These are phyloP conservation scores for Oryza nivara DNA, from an alignment of 176 grass and related monocot species.

Conservation along the genomic window DNA sequence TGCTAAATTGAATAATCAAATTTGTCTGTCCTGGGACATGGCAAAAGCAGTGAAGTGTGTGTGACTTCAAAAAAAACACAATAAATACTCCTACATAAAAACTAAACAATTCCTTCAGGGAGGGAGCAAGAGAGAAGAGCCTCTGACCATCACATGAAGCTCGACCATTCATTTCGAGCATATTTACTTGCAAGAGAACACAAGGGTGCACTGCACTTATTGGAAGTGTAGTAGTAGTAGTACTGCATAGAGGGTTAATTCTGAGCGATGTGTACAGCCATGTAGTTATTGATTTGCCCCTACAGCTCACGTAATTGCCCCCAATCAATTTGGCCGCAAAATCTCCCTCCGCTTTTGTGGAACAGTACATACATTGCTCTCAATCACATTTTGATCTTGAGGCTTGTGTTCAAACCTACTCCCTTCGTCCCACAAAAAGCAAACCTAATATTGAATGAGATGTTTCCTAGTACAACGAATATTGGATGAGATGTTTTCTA, in stretches of 20 bases:
- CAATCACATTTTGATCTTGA: neutral
- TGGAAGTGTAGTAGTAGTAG: neutral
- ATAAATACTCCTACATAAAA: neutral
- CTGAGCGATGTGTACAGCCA: neutral
- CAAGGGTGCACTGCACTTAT: neutral
- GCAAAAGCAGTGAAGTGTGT: neutral
- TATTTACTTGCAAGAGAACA: conserved; percentile 41
- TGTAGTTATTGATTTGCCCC: neutral
- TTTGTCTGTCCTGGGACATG: no score
- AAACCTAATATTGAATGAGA: no score
- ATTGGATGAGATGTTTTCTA: no score
- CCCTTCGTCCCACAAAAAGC: no score
- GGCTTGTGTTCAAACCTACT: neutral
- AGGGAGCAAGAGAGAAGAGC: no score
- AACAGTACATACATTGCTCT: conserved; percentile 15
- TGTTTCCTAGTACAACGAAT: no score
- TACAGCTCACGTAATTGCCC: conserved; percentile 1
- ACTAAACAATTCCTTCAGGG: neutral
- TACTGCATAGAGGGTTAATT: conserved; percentile 30
- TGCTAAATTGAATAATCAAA: no score
- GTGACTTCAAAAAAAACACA: conserved; percentile 13
- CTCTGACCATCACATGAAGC: conserved; percentile 36
- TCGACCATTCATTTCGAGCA: conserved; percentile 37
- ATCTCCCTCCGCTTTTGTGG: neutral
- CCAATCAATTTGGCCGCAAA: neutral